Evolutionary conservation across 495 filamentous ascomycete genomes (phyloP), one percentile per base, ranked within the genome.

Genomic region (Penicillium macrosclerotiorum): DNA sequence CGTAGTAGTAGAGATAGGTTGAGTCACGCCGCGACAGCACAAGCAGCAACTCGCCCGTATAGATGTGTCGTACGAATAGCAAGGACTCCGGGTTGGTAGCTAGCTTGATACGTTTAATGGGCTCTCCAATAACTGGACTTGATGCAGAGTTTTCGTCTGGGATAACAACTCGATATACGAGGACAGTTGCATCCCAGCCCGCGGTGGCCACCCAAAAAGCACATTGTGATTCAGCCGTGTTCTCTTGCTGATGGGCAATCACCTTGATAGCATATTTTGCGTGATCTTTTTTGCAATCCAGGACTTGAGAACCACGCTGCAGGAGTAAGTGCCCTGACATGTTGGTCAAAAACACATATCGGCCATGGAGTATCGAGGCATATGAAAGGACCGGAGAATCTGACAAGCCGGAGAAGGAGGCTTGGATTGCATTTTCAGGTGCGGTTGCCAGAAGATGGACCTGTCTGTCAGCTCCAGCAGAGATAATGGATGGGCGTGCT

Each of bases 281-380:
- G 49, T 88, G 84, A 45, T 85, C 78, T 22, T 68, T 75, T 42
- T 80, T 59, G 5, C 50, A 60, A n/a, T 74, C 71, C 13, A 83
- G 37, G 0, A 74, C 46, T 13, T 50, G 43, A 8, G 58, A 54
- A 11, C 65, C 68, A 1, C 55, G 52, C 64, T 68, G 56, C 55
- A 80, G 49, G 69, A 75, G 40, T 8, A 85, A 53, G 31, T 77
- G 71, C 2, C 84, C 84, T n/a, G 81, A 81, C 84, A 88, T 86
- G 47, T 75, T 77, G 24, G 77, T 69, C 37, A 74, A 67, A 25
- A 87, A 43, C 8, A 62, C 47, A 30, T 62, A 68, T 40, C 52
- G 54, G 3, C 69, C 69, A 22, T 59, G 35, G 18, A 55, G 50
- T 27, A 72, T 52, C 5, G 59, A 51, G 1, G 60, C 53, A 45